Evolutionary conservation across 2,329 filamentous ascomycete genomes (phyloP).

Genomic region (Diplodia mutila): DNA sequence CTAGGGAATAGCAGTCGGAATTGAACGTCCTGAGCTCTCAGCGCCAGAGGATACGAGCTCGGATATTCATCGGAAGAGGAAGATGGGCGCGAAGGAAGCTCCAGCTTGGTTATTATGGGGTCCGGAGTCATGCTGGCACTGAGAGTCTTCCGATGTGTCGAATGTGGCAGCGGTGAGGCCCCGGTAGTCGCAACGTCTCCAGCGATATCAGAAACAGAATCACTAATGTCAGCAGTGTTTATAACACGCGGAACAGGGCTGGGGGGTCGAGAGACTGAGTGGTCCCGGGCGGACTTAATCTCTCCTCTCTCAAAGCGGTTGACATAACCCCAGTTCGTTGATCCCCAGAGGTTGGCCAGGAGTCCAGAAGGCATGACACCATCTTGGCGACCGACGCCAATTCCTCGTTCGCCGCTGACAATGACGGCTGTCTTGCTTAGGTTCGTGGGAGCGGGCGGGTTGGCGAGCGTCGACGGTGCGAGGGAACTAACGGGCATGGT

Average conservation of each 20-base stretch:
- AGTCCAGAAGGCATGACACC: slow-evolving; percentile 80
- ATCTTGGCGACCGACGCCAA: slow-evolving; percentile 64
- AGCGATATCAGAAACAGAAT: slow-evolving; percentile 4
- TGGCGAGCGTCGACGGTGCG: slow-evolving; percentile 80
- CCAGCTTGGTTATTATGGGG: slow-evolving; percentile 8
- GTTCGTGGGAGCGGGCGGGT: slow-evolving; percentile 80
- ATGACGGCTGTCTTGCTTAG: slow-evolving; percentile 85
- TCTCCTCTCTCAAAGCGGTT: slow-evolving; percentile 64
- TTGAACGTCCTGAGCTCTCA: slow-evolving; percentile 87
- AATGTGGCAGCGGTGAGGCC: slow-evolving; percentile 28
- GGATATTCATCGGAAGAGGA: slow-evolving; percentile 64
- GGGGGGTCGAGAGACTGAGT: slow-evolving; percentile 40
- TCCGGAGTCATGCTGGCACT: slow-evolving; percentile 39
- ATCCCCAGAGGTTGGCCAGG: slow-evolving; percentile 93
- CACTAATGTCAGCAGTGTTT: slow-evolving; percentile 15
- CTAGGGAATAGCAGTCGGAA: slow-evolving; percentile 90
- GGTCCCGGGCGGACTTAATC: slow-evolving; percentile 36
- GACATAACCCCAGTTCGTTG: slow-evolving; percentile 75
- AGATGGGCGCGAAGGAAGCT: slow-evolving; percentile 26
- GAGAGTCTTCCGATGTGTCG: slow-evolving; percentile 58
- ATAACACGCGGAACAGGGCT: slow-evolving; percentile 37
- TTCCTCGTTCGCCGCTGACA: slow-evolving; percentile 74
- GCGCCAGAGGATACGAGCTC: slow-evolving; percentile 75
- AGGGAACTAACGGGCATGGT: slow-evolving; percentile 63
- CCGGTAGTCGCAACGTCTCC: slow-evolving; percentile 3